Conservation (phyloP, 805 yeast genomes). For the Lachancea sp. region DNA sequence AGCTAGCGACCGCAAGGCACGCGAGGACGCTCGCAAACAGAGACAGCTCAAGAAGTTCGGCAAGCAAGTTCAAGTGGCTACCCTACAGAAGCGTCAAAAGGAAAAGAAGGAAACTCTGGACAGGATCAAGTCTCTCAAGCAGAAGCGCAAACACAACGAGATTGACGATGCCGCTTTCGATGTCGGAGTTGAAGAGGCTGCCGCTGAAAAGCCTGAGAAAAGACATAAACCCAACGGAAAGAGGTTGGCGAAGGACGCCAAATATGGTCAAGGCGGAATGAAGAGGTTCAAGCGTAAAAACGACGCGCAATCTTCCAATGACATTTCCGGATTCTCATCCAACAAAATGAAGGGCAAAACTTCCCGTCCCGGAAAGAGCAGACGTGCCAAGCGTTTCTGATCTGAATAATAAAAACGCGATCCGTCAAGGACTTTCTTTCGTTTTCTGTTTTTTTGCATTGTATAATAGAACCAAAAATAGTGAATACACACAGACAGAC, state of each 20-base stretch:
- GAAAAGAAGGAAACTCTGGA: slow-evolving; percentile 88
- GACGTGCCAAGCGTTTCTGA: slow-evolving; percentile 35
- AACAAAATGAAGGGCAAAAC: slow-evolving; percentile 47
- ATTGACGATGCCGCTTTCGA: slow-evolving; percentile 54
- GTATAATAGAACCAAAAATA: slow-evolving; percentile 4
- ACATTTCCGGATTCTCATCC: slow-evolving; percentile 50
- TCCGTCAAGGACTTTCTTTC: too few species aligned
- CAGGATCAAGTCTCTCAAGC: slow-evolving; percentile 82
- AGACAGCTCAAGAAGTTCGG: slow-evolving; percentile 94
- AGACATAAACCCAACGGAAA: slow-evolving; percentile 55
- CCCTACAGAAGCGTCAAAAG: slow-evolving; percentile 87
- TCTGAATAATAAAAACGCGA: background rate
- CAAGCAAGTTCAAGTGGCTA: slow-evolving; percentile 91
- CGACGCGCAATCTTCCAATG: slow-evolving; percentile 65
- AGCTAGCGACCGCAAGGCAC: slow-evolving; percentile 77
- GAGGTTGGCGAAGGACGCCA: slow-evolving; percentile 63
- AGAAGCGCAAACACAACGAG: slow-evolving; percentile 76
- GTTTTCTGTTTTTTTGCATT: slow-evolving; percentile 5
- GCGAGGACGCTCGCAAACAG: slow-evolving; percentile 90
- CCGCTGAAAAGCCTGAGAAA: slow-evolving; percentile 39
- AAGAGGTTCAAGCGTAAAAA: slow-evolving; percentile 69
- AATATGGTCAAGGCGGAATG: slow-evolving; percentile 74
- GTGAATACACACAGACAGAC: background rate
- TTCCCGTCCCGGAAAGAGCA: slow-evolving; percentile 51
- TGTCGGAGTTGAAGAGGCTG: slow-evolving; percentile 84